phyloP scores from a whole-genome alignment of 306 rosid species.

The Malus fusca region DNA sequence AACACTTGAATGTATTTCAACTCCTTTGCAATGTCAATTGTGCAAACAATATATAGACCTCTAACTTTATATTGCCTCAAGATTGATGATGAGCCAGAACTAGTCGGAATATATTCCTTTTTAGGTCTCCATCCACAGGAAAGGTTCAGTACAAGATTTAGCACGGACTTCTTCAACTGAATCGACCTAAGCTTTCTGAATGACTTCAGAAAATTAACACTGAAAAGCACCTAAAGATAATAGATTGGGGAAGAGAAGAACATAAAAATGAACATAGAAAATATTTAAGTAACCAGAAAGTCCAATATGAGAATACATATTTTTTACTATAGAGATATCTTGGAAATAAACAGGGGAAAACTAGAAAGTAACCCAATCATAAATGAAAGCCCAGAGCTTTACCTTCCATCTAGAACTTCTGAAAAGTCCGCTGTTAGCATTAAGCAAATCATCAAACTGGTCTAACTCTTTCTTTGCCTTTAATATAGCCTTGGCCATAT shows the following conservation, averaged over 20 bases:
- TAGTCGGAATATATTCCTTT: constrained; percentile 21
- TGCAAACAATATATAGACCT: constrained; percentile 38
- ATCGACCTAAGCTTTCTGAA: constrained; percentile 36
- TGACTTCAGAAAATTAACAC: constrained; percentile 62
- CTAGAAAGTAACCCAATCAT: not conserved
- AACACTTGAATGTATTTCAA: constrained; percentile 38
- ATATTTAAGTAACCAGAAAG: not conserved
- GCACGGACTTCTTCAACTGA: constrained; percentile 32
- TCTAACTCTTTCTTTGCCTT: constrained; percentile 49
- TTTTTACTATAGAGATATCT: not conserved
- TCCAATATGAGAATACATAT: not conserved
- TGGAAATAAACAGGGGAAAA: not conserved
- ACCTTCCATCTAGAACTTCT: constrained; percentile 72
- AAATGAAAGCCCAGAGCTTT: not conserved
- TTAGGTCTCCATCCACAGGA: constrained; percentile 75
- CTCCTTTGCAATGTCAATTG: constrained; percentile 52
- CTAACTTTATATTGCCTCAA: constrained; percentile 54
- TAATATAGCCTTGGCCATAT: constrained; percentile 52
- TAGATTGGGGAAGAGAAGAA: not conserved
- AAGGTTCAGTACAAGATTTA: constrained; percentile 52
- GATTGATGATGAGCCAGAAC: constrained; percentile 39
- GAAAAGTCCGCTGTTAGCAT: constrained; percentile 46
- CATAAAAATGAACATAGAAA: not conserved
- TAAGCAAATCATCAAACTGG: constrained; percentile 63
- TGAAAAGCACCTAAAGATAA: constrained; percentile 46